Evolutionary conservation across 2,329 filamentous ascomycete genomes (phyloP).

Genomic region (Tolypocladium ovalisporum): DNA sequence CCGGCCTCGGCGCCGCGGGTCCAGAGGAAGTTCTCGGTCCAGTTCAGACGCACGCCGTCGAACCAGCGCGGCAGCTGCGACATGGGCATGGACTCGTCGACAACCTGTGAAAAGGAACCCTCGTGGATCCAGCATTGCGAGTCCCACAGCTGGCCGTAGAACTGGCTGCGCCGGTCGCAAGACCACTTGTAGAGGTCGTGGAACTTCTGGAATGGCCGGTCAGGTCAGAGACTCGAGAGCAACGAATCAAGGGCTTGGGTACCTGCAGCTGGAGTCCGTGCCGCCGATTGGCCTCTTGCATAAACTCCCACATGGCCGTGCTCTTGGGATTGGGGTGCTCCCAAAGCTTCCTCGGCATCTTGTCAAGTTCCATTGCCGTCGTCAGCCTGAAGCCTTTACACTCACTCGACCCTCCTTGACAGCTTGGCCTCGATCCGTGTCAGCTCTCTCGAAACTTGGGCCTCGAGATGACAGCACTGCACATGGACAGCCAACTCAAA

Average conservation of each 20-base stretch:
- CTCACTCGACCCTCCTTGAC: neutral
- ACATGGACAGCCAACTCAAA: neutral
- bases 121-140: slow-evolving; percentile 50
- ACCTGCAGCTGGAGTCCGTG: slow-evolving; percentile 48
- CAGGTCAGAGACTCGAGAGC: neutral
- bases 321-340: slow-evolving; percentile 50
- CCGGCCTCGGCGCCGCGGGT: slow-evolving; percentile 32
- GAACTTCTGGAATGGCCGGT: slow-evolving; percentile 40
- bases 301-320: slow-evolving; percentile 57
- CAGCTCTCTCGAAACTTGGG: too few species aligned
- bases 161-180: slow-evolving; percentile 46
- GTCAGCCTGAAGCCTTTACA: neutral
- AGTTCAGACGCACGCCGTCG: slow-evolving; percentile 61
- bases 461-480: too few species aligned
- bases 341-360: slow-evolving; percentile 53
- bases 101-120: slow-evolving; percentile 46
- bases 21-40: slow-evolving; percentile 71
- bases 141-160: slow-evolving; percentile 56
- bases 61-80: slow-evolving; percentile 70
- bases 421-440: neutral
- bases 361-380: slow-evolving; percentile 18
- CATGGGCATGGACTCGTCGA: slow-evolving; percentile 61
- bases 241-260: neutral
- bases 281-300: slow-evolving; percentile 51
- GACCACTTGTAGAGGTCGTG: slow-evolving; percentile 62